Conservation (phyloP, 2,329 filamentous ascomycete genomes). For the Rutstroemia sp. region DNA sequence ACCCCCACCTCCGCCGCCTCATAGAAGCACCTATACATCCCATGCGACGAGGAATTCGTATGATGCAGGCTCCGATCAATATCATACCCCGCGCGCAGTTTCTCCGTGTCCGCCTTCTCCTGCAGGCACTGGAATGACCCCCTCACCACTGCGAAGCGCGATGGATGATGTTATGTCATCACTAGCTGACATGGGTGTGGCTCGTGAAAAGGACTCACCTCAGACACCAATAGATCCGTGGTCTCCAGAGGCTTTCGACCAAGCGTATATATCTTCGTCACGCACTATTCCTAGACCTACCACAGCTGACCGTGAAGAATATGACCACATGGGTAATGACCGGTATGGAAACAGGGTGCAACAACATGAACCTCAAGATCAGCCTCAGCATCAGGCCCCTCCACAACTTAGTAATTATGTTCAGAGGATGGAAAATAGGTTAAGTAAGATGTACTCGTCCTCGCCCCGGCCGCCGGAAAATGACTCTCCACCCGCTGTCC, state of each 20-base stretch:
- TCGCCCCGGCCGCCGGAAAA: constrained; percentile 13
- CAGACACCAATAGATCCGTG: constrained; percentile 63
- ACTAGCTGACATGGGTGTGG: constrained; percentile 73
- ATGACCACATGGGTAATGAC: constrained; percentile 48
- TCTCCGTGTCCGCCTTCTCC: constrained; percentile 66
- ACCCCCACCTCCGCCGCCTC: constrained; percentile 78
- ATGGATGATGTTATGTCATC: constrained; percentile 99
- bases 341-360: constrained; percentile 15
- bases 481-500: constrained; percentile 22
- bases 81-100: constrained; percentile 47
- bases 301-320: constrained; percentile 53
- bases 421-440: constrained; percentile 79
- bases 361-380: constrained; percentile 34
- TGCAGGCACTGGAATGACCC: constrained; percentile 62
- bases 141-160: constrained; percentile 83
- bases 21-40: constrained; percentile 52
- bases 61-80: constrained; percentile 36
- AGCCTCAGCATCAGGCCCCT: constrained; percentile 34
- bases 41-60: constrained; percentile 29
- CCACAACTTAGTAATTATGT: constrained; percentile 81
- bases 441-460: constrained; percentile 35
- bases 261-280: constrained; percentile 27
- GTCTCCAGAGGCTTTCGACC: constrained; percentile 82
- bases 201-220: constrained; percentile 46
- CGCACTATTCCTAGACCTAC: constrained; percentile 47